These are phyloP conservation scores for Corniculantispora saksenae DNA, from an alignment of 2,329 filamentous ascomycete genomes.

Conservation along the genomic window DNA sequence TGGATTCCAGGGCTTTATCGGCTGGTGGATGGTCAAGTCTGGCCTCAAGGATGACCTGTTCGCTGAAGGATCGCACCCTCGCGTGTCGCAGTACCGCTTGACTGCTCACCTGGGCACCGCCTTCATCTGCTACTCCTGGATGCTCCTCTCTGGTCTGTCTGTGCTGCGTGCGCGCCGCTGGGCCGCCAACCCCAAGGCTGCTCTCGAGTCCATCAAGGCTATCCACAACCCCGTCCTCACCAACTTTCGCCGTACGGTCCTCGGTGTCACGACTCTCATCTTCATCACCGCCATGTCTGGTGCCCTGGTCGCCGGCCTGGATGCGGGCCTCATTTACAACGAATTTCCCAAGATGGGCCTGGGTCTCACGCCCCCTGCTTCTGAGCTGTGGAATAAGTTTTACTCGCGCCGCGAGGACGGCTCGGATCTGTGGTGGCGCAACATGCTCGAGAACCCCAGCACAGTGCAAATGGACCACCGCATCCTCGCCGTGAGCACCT, in stretches of 20 bases:
- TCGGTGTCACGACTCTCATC: constrained; percentile 71
- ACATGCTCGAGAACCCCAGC: constrained; percentile 95
- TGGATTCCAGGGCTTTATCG: constrained; percentile 90
- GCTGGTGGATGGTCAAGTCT: constrained; percentile 99
- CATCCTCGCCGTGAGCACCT: constrained; percentile 86
- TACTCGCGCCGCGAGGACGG: constrained; percentile 78
- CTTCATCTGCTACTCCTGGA: constrained; percentile 90
- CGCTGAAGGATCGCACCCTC: constrained; percentile 82
- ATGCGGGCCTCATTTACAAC: constrained; percentile 97
- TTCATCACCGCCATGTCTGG: constrained; percentile 93
- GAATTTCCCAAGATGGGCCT: constrained; percentile 95
- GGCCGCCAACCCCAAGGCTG: constrained; percentile 65
- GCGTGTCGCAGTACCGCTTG: constrained; percentile 92
- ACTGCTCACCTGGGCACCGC: constrained; percentile 87
- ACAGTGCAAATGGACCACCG: constrained; percentile 95
- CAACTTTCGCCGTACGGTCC: constrained; percentile 71
- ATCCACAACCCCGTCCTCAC: constrained; percentile 69
- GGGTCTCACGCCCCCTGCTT: constrained; percentile 75
- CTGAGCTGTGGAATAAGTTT: constrained; percentile 82
- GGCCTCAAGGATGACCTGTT: constrained; percentile 96
- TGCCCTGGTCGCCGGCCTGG: constrained; percentile 88
- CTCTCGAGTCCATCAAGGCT: constrained; percentile 59
- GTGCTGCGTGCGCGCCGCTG: constrained; percentile 78
- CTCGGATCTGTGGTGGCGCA: constrained; percentile 92
- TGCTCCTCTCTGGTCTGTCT: constrained; percentile 85